Evolutionary conservation across 495 filamentous ascomycete species (phyloP).

Genomic region (Penicillium coprophilum): DNA sequence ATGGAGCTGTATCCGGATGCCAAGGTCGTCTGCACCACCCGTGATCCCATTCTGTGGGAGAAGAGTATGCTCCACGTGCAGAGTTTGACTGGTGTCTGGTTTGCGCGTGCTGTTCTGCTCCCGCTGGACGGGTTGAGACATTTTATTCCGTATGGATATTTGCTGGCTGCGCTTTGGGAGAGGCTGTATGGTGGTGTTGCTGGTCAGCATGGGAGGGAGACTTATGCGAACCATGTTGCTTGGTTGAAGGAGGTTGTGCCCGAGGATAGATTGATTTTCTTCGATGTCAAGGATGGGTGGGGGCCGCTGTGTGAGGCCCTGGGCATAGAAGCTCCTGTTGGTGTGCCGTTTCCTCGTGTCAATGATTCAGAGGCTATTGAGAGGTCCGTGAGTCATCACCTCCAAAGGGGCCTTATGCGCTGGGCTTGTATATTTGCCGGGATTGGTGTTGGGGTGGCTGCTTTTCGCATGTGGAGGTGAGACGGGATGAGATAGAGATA

Average conservation of each 20-base stretch:
- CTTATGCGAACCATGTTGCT: slow-evolving; percentile 27
- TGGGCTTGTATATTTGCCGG: slow-evolving; percentile 21
- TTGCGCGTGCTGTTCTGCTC: slow-evolving; percentile 15
- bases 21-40: slow-evolving; percentile 17
- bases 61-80: slow-evolving; percentile 15
- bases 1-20: slow-evolving; percentile 19
- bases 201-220: slow-evolving; percentile 8
- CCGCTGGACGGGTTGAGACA: slow-evolving; percentile 18
- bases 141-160: slow-evolving; percentile 16
- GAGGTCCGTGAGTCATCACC: slow-evolving; percentile 16
- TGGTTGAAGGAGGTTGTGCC: slow-evolving; percentile 41
- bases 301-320: slow-evolving; percentile 49
- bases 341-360: slow-evolving; percentile 39
- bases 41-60: slow-evolving; percentile 16
- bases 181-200: slow-evolving; percentile 11
- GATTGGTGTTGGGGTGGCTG: slow-evolving; percentile 8
- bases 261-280: slow-evolving; percentile 44
- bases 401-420: slow-evolving; percentile 19
- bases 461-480: slow-evolving; percentile 8
- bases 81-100: slow-evolving; percentile 16
- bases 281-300: slow-evolving; percentile 50
- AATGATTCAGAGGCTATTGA: slow-evolving; percentile 32
- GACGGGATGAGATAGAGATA: background rate
- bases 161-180: slow-evolving; percentile 17
- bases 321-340: slow-evolving; percentile 36